A percentile compares a stretch with the other conserved stretches of the same genome.
phyloP scores from a whole-genome alignment of 352 stramenopile genomes.

The Phytophthora nicotianae region DNA sequence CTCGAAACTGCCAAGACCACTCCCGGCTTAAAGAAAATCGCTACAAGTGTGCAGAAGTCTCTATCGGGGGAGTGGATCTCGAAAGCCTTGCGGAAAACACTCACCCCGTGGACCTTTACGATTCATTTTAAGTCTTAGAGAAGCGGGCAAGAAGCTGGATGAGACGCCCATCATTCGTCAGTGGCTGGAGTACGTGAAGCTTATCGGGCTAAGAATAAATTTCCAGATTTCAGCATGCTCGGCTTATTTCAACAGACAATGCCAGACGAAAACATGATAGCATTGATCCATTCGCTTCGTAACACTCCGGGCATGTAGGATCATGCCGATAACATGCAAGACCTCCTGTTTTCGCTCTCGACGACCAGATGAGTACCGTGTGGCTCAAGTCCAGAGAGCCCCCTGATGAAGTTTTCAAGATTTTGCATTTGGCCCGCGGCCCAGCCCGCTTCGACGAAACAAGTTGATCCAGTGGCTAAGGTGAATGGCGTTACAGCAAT shows the following conservation, averaged over 20 bases:
- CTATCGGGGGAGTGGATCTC: not conserved
- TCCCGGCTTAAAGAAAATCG: not conserved
- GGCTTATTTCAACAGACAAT: not conserved
- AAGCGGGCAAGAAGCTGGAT: not conserved
- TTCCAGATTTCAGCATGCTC: not conserved
- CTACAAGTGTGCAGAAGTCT: not conserved
- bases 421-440: too few species aligned
- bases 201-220: not conserved
- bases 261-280: not conserved
- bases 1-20: not conserved
- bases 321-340: slow-evolving; percentile 5
- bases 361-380: not conserved
- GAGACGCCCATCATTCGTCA: not conserved
- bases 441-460: not conserved
- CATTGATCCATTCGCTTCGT: slow-evolving; percentile 5
- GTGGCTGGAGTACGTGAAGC: slow-evolving; percentile 1
- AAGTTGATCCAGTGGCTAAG: slow-evolving; percentile 1
- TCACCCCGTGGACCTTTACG: not conserved
- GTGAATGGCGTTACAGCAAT: too few species aligned
- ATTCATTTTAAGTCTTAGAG: not conserved
- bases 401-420: slow-evolving; percentile 4
- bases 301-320: not conserved
- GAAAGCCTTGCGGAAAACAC: not conserved
- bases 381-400: not conserved
- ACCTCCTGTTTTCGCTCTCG: not conserved